These are phyloP conservation scores for Boletus subparvulus DNA, from an alignment of 768 basidiomycete genomes.

Conservation along the genomic window DNA sequence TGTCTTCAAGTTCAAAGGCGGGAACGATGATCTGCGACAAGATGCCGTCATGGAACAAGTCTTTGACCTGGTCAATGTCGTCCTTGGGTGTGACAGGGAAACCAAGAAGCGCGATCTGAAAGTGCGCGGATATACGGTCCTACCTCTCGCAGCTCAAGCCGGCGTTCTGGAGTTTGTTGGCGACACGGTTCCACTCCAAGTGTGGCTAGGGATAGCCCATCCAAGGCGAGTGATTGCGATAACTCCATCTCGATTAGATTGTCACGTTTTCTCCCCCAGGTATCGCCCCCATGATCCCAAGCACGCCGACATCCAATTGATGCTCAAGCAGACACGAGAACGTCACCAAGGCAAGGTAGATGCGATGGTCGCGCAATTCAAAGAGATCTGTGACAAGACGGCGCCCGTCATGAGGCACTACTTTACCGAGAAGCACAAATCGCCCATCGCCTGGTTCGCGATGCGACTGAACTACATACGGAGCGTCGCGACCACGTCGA, in stretches of 20 bases:
- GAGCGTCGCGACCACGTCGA: conserved; percentile 90
- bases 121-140: conserved; percentile 84
- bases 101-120: conserved; percentile 70
- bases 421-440: conserved; percentile 88
- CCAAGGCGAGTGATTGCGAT: conserved; percentile 41
- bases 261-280: conserved; percentile 36
- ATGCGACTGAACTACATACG: conserved; percentile 89
- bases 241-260: neutral
- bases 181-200: conserved; percentile 64
- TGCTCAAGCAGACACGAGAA: conserved; percentile 34
- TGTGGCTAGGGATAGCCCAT: conserved; percentile 69
- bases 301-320: conserved; percentile 28
- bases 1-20: conserved; percentile 78
- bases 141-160: conserved; percentile 76
- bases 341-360: conserved; percentile 32
- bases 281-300: conserved; percentile 63
- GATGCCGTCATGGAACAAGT: conserved; percentile 99
- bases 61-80: conserved; percentile 82
- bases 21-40: conserved; percentile 89
- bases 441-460: conserved; percentile 87
- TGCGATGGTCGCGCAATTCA: conserved; percentile 36
- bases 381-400: conserved; percentile 45
- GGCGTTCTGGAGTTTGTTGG: conserved; percentile 91
- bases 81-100: conserved; percentile 71
- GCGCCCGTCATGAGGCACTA: conserved; percentile 92